phyloP scores from a whole-genome alignment of 345 rosid genomes.

The Moricandia moricandioides region DNA sequence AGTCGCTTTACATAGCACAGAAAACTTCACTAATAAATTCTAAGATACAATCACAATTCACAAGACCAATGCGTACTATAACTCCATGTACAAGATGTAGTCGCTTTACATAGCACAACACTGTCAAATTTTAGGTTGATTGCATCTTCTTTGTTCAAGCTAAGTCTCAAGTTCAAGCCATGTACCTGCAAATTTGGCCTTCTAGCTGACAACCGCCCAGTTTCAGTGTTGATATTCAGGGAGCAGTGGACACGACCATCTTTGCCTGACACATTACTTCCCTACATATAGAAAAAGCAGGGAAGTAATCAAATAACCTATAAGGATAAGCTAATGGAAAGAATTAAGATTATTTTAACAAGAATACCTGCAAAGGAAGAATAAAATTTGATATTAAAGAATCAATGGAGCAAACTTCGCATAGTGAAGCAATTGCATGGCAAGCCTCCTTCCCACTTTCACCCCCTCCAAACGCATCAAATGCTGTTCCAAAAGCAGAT shows the following conservation, averaged over 20 bases:
- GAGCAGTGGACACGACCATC: slow-evolving; percentile 92
- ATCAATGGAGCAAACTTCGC: slow-evolving; percentile 91
- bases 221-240: slow-evolving; percentile 92
- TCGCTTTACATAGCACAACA: neutral
- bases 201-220: slow-evolving; percentile 98
- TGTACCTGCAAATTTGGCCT: slow-evolving; percentile 93
- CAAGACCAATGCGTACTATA: neutral
- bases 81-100: neutral
- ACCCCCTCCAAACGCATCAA: slow-evolving; percentile 47
- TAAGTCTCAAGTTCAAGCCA: neutral
- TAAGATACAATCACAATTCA: neutral
- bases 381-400: slow-evolving; percentile 91
- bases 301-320: neutral
- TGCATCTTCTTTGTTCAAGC: slow-evolving; percentile 13
- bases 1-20: neutral
- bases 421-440: slow-evolving; percentile 86
- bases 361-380: slow-evolving; percentile 82
- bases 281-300: slow-evolving; percentile 43
- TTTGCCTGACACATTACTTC: slow-evolving; percentile 74
- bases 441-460: slow-evolving; percentile 81
- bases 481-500: slow-evolving; percentile 58
- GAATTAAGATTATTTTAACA: neutral
- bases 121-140: neutral
- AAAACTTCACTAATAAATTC: neutral
- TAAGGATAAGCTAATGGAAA: neutral